phyloP scores from a whole-genome alignment of 2,329 filamentous ascomycete genomes.

The Hypomyces rosellus region DNA sequence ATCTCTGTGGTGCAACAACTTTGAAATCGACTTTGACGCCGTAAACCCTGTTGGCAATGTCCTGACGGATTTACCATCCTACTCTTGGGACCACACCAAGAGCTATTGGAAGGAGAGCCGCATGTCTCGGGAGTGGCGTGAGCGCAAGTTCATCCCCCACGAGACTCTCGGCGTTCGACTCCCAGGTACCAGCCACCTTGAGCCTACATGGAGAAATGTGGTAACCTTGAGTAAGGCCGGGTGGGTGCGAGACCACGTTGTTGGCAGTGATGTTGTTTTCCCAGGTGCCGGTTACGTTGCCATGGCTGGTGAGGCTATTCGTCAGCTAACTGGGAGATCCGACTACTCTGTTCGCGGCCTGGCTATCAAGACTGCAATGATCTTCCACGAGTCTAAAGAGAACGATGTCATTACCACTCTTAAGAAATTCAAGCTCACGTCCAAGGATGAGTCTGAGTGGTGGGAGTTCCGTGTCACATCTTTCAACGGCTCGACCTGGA shows the following conservation, averaged over 20 bases:
- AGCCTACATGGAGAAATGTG: not conserved
- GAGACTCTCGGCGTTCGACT: not conserved
- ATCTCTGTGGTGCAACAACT: conserved; percentile 10
- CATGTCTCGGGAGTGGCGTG: conserved; percentile 18
- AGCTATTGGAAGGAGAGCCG: conserved; percentile 29
- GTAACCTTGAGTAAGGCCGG: not conserved
- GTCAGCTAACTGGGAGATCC: not conserved
- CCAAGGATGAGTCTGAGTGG: conserved; percentile 1
- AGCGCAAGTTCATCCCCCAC: conserved; percentile 11
- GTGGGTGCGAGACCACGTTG: conserved; percentile 3
- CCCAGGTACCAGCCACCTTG: not conserved
- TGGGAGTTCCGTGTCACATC: not conserved
- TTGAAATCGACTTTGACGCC: not conserved
- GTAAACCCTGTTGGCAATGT: not conserved
- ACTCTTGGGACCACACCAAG: conserved; percentile 33
- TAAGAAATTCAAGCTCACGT: not conserved
- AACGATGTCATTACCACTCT: not conserved
- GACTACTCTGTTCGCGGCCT: not conserved
- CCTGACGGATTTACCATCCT: conserved; percentile 20
- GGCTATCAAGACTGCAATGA: not conserved
- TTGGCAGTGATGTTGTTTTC: not conserved
- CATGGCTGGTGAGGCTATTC: conserved; percentile 6
- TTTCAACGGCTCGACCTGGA: not conserved
- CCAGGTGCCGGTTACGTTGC: conserved; percentile 4
- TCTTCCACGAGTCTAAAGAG: not conserved